Evolutionary conservation across 208 protist genomes (phyloP).

Genomic region (Vickermania ingenoplastis): DNA sequence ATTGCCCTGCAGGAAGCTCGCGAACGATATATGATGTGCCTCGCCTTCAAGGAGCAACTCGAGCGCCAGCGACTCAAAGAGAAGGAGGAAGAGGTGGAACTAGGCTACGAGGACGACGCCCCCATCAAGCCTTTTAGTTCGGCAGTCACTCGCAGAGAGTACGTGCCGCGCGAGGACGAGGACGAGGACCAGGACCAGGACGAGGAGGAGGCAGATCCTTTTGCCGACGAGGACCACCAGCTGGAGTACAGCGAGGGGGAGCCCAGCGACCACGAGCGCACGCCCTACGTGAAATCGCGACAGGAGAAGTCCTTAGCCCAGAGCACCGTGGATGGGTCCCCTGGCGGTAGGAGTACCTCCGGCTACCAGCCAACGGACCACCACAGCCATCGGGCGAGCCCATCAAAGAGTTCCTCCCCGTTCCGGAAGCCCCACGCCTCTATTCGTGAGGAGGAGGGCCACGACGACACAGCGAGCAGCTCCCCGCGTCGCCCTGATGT

Average conservation of each 20-base stretch:
- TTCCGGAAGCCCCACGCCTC: not conserved
- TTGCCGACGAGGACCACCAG: not conserved
- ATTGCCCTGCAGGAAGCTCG: constrained; percentile 56
- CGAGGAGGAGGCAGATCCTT: not conserved
- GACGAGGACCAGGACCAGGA: not conserved
- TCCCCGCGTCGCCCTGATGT: not conserved
- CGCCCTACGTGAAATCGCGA: not conserved
- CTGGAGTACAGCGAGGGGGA: not conserved
- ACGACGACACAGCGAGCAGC: not conserved
- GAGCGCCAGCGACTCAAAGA: constrained; percentile 22
- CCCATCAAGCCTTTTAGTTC: not conserved
- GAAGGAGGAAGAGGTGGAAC: constrained; percentile 35
- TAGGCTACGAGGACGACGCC: constrained; percentile 20
- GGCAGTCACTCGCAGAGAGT: not conserved
- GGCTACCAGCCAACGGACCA: not conserved
- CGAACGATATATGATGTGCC: constrained; percentile 46
- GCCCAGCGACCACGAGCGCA: constrained; percentile 6
- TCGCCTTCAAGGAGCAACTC: constrained; percentile 30
- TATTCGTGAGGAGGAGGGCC: not conserved
- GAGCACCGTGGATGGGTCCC: not conserved
- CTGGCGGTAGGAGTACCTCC: not conserved
- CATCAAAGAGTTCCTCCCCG: not conserved
- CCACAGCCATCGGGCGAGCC: not conserved
- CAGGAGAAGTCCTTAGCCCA: not conserved
- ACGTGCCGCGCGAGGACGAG: not conserved